Conservation (phyloP, 1,139 yeast genomes). For the Sugiyamaella sp. region DNA sequence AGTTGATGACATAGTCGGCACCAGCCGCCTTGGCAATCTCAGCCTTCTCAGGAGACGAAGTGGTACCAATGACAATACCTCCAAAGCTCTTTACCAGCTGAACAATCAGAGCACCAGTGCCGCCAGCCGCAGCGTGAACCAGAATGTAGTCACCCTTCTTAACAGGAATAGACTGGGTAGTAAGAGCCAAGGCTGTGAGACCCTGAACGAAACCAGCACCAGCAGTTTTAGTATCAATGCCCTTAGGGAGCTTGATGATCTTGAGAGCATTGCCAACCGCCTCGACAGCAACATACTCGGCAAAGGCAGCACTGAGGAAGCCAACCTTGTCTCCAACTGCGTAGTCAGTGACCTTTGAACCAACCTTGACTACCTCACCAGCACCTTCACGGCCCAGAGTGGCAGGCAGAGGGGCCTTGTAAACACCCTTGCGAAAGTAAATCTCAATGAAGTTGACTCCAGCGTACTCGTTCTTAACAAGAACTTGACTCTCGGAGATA, state of each 20-base stretch:
- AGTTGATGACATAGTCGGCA: conserved; percentile 72
- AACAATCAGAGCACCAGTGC: conserved; percentile 72
- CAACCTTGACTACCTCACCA: conserved; percentile 72
- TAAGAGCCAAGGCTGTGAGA: conserved; percentile 73
- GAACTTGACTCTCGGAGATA: conserved; percentile 56
- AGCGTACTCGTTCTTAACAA: conserved; percentile 70
- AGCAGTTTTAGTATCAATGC: conserved; percentile 51
- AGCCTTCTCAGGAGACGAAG: conserved; percentile 64
- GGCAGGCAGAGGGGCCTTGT: conserved; percentile 61
- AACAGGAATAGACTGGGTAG: conserved; percentile 66
- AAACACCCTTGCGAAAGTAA: conserved; percentile 78
- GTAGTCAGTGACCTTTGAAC: conserved; percentile 57
- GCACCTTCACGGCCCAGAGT: conserved; percentile 83
- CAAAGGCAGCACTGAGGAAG: conserved; percentile 59
- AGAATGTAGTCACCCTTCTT: conserved; percentile 52
- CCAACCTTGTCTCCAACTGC: conserved; percentile 75
- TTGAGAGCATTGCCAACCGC: conserved; percentile 45
- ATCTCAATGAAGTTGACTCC: conserved; percentile 85
- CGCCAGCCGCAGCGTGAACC: conserved; percentile 90
- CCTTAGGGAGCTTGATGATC: conserved; percentile 37
- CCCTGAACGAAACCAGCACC: conserved; percentile 73
- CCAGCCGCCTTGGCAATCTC: conserved; percentile 63
- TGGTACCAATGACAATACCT: conserved; percentile 81
- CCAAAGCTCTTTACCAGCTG: conserved; percentile 67
- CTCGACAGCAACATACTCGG: conserved; percentile 62